Evolutionary conservation across 345 rosid species (phyloP), one percentile per base, ranked within the genome.

Genomic region (Euphorbia tirucalli): DNA sequence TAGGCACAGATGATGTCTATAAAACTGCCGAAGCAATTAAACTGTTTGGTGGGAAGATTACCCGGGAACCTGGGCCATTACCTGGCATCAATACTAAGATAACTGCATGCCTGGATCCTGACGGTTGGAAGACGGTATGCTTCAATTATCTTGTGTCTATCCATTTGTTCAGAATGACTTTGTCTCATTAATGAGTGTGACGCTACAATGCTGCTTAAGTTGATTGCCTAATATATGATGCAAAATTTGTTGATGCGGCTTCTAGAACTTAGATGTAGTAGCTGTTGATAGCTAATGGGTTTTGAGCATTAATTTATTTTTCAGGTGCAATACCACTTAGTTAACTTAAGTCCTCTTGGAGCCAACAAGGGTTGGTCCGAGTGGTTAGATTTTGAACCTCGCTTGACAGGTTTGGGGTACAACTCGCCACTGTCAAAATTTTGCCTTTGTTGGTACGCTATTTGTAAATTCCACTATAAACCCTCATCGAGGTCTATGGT

Each of bases 1-100:
- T 92, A 64, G 98, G 98, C 80, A 95, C 98, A 7, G 92, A 95
- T 85, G 99, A 95, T 73, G 98, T 92, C 55, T 90, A 90, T 81
- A 92, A 77, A 86, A 95, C 97, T 15, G 96, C 99, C 35, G 97
- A 92, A 80, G 99, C 93, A 48, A 68, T 95, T 10, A 89, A 90
- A 80, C 77, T 87, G 48, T 84, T 70, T 78, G 97, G 99, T 13
- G 99, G 99, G 46, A 95, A 92, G 84, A 69, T 95, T 69, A 92
- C 92, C 5, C 86, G 96, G 71, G 93, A 95, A 69, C 97, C 99
- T 69, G 99, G 99, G 71, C 99, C 99, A 0, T 84, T 92, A 73
- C 99, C 97, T 75, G 98, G 98, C 65, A 90, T 92, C 77, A 90
- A 74, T 79, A 95, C 98, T 62, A 95, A 92, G 86, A 95, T 95